A percentile compares a stretch with the other conserved stretches of the same genome.
Conservation (phyloP, 768 basidiomycete species). For the Termitomyces sp. region DNA sequence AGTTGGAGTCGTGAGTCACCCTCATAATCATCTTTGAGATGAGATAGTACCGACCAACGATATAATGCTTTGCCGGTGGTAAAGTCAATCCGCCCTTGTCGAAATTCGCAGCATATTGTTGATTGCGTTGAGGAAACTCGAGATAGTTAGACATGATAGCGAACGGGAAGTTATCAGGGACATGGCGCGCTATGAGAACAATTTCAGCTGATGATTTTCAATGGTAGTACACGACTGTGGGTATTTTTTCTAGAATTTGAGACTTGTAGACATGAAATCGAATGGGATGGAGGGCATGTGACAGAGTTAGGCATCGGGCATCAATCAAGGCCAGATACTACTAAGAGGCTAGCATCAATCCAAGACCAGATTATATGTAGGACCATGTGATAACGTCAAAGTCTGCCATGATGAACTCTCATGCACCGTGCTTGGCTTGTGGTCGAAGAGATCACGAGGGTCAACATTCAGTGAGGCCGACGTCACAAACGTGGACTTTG, state of each 20-base stretch:
- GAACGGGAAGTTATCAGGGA: neutral
- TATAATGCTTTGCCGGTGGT: slow-evolving; percentile 29
- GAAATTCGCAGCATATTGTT: slow-evolving; percentile 40
- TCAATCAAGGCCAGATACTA: neutral
- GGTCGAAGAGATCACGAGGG: no score
- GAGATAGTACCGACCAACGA: neutral
- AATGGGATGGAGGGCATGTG: neutral
- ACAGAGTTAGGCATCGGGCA: no score
- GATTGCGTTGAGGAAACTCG: slow-evolving; percentile 36
- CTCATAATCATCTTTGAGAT: neutral
- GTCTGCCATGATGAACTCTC: neutral
- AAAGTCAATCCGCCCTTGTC: slow-evolving; percentile 32
- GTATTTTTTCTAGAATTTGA: neutral
- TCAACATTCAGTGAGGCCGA: no score
- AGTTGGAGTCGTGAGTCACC: neutral
- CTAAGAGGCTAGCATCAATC: neutral
- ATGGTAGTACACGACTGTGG: neutral
- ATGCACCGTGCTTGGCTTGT: no score
- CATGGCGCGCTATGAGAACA: neutral
- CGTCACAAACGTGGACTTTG: neutral
- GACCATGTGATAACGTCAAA: neutral
- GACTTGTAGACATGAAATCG: neutral
- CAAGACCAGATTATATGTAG: neutral
- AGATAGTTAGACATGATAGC: slow-evolving; percentile 20
- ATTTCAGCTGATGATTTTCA: neutral